These are phyloP conservation scores for Citrullus colocynthis DNA, from an alignment of 306 rosid species.

Conservation along the genomic window DNA sequence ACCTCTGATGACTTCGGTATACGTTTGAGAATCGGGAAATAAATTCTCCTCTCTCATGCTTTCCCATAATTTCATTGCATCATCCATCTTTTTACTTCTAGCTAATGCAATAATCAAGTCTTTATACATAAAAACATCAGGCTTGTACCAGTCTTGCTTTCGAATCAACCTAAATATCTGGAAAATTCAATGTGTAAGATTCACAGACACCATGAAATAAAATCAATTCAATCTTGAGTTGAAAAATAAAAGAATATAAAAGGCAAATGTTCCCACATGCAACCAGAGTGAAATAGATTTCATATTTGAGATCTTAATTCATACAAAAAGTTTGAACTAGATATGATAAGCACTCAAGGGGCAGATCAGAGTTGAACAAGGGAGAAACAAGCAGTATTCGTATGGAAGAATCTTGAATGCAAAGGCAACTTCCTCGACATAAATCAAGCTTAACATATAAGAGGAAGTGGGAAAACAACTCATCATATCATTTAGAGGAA, in stretches of 20 bases:
- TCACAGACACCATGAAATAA: neutral
- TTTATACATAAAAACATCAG: constrained; percentile 60
- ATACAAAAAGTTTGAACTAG: neutral
- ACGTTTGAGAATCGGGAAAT: constrained; percentile 76
- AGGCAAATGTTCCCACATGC: neutral
- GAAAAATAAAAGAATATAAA: neutral
- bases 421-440: neutral
- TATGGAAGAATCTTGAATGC: neutral
- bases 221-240: neutral
- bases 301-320: neutral
- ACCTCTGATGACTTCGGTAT: constrained; percentile 81
- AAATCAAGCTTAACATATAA: neutral
- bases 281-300: neutral
- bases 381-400: neutral
- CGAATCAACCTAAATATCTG: constrained; percentile 63
- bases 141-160: constrained; percentile 82
- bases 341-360: neutral
- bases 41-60: constrained; percentile 52
- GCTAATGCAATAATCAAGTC: constrained; percentile 75
- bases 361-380: neutral
- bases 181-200: constrained; percentile 21
- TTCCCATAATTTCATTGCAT: constrained; percentile 72
- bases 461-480: neutral
- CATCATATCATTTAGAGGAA: neutral
- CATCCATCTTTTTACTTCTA: constrained; percentile 61